Evolutionary conservation across 148 eudicot species (phyloP), one percentile per base, ranked within the genome.

Genomic region (Nepenthes mirabilis): DNA sequence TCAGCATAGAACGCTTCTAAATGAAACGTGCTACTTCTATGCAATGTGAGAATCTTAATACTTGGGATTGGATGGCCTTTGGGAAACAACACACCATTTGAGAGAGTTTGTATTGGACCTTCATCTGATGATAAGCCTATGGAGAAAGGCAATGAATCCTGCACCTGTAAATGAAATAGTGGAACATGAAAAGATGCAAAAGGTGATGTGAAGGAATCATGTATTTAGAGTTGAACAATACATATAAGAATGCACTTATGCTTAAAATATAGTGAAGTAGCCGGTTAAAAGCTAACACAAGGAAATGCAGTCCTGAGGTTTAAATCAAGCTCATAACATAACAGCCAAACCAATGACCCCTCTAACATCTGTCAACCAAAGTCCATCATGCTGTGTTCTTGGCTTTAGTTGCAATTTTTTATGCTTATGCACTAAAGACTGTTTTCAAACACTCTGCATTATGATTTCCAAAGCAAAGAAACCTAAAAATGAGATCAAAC

Each of bases 41-140:
- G 73, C 75, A 89, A 68, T 40, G 83, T 67, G 55, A 93, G 74
- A 56, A 89, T 59, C 72, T 89, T 94, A 14, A 79, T 66, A 63
- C 97, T 94, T 62, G 97, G 99, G 62, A 94, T 74, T 63, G 85
- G 72, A 76, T 78, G 85, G 37, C 91, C 87, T 76, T 75, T 84
- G 36, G 80, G 84, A 76, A 84, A 89, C 61, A 94, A 63, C 40
- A 69, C 61, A n/a, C 67, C 72, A 65, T 73, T 81, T 13, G 80
- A 66, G 43, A 62, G 68, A 10, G 83, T 70, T 51, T 66, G 55
- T 58, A 79, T 67, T 51, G 82, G 83, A 63, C 77, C 83, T 69
- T 78, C 79, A 68, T 77, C 83, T 53, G 74, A 66, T 65, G 70
- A 60, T 55, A 94, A 63, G 52, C 89, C 91, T 36, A 94, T 72